Percentiles rank a stretch among this genome's conserved stretches.
Evolutionary conservation across 768 basidiomycete species (phyloP).

Genomic region (Boletus patriciae): DNA sequence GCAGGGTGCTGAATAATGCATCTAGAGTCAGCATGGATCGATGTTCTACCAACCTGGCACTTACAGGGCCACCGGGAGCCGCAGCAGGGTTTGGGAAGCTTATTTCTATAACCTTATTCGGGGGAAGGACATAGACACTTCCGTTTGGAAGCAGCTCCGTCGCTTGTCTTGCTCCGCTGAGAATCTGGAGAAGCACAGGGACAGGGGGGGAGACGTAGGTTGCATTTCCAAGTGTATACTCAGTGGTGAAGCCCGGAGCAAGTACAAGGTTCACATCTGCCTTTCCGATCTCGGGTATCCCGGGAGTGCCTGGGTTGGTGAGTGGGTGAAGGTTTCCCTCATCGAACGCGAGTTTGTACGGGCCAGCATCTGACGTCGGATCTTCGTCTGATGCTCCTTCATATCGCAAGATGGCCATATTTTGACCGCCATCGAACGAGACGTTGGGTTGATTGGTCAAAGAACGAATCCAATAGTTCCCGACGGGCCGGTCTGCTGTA

Average conservation of each 20-base stretch:
- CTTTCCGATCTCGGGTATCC: slow-evolving; percentile 36
- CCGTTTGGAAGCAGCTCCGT: slow-evolving; percentile 2
- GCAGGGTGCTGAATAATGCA: slow-evolving; percentile 37
- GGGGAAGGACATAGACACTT: slow-evolving; percentile 33
- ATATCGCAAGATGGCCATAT: slow-evolving; percentile 54
- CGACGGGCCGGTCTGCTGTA: slow-evolving; percentile 33
- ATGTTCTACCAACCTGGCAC: slow-evolving; percentile 1
- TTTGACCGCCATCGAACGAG: slow-evolving; percentile 38
- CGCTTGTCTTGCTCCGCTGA: slow-evolving; percentile 48
- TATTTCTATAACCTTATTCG: slow-evolving; percentile 46
- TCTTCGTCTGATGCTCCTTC: slow-evolving; percentile 42
- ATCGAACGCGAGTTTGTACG: slow-evolving; percentile 30
- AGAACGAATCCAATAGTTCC: slow-evolving; percentile 58
- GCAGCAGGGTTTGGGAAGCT: slow-evolving; percentile 38
- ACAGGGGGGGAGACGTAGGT: slow-evolving; percentile 40
- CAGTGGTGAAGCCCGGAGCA: background rate
- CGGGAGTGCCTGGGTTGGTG: slow-evolving; percentile 37
- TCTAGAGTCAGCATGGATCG: background rate
- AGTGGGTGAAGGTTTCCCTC: slow-evolving; percentile 44
- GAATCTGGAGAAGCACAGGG: slow-evolving; percentile 31
- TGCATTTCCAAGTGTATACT: slow-evolving; percentile 26
- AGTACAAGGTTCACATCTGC: slow-evolving; percentile 41
- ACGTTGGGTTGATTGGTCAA: slow-evolving; percentile 31
- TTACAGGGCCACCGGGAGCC: slow-evolving; percentile 28
- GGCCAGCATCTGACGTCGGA: slow-evolving; percentile 42